Evolutionary conservation across 2,329 filamentous ascomycete species (phyloP).

Genomic region (Amauroascus verrucosus): DNA sequence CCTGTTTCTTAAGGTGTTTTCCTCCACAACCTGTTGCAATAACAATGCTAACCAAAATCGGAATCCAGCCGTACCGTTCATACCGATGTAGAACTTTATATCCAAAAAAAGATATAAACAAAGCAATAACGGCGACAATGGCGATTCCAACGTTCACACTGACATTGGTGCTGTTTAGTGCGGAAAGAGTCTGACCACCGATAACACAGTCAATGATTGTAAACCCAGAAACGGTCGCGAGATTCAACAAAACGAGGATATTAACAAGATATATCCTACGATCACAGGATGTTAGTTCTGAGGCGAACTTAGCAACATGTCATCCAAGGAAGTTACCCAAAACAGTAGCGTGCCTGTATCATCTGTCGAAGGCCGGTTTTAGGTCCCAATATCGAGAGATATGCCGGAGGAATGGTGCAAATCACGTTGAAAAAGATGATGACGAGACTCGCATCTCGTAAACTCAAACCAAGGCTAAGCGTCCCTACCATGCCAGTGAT

Average conservation of each 20-base stretch:
- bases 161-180: constrained; percentile 47
- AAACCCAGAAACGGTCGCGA: constrained; percentile 54
- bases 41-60: constrained; percentile 17
- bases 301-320: too few relatives aligned
- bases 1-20: constrained; percentile 16
- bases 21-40: constrained; percentile 19
- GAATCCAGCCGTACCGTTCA: constrained; percentile 42
- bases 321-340: too few relatives aligned
- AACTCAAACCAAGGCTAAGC: constrained; percentile 15
- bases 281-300: neutral
- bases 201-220: constrained; percentile 55
- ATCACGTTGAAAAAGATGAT: constrained; percentile 26
- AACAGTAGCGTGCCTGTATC: constrained; percentile 24
- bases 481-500: constrained; percentile 17
- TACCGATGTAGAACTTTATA: constrained; percentile 59
- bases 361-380: constrained; percentile 25
- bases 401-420: constrained; percentile 20
- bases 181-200: constrained; percentile 57
- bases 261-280: constrained; percentile 31
- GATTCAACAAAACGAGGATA: constrained; percentile 51
- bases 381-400: constrained; percentile 22
- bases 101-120: constrained; percentile 56
- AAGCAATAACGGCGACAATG: constrained; percentile 52
- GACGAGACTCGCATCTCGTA: constrained; percentile 15
- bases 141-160: constrained; percentile 42